Conservation (phyloP, 805 yeast species). For the Crinitomyces ghanaensis region DNA sequence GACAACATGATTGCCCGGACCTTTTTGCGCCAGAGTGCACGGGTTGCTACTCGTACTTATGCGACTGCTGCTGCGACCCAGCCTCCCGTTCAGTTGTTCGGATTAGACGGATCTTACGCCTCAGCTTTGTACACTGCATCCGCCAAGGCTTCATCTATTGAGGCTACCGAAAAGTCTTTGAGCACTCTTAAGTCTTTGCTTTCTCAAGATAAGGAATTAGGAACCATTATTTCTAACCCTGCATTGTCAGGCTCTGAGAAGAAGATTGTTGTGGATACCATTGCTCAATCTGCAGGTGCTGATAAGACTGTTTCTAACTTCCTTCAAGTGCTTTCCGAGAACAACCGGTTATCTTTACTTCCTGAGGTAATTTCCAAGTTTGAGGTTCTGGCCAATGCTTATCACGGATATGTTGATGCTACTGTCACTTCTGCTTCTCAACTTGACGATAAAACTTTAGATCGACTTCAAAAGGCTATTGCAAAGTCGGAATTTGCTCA, state of each 20-base stretch:
- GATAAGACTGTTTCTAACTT: conserved; percentile 71
- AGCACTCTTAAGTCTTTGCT: conserved; percentile 43
- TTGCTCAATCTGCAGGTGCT: conserved; percentile 37
- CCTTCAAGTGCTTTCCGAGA: conserved; percentile 77
- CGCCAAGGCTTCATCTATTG: conserved; percentile 66
- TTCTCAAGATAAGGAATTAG: conserved; percentile 51
- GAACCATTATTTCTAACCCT: conserved; percentile 62
- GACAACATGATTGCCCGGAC: conserved; percentile 8
- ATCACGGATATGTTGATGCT: conserved; percentile 87
- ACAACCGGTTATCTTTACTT: conserved; percentile 79
- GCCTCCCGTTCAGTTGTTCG: conserved; percentile 89
- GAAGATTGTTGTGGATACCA: conserved; percentile 50
- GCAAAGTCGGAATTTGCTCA: conserved; percentile 63
- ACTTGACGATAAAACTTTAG: conserved; percentile 68
- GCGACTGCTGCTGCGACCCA: conserved; percentile 41
- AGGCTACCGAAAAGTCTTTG: conserved; percentile 57
- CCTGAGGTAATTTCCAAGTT: conserved; percentile 57
- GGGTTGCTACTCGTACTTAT: conserved; percentile 10
- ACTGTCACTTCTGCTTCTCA: conserved; percentile 77
- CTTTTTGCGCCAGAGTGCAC: too few relatives aligned
- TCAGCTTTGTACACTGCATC: conserved; percentile 90
- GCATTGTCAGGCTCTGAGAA: conserved; percentile 70
- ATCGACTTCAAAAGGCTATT: conserved; percentile 69
- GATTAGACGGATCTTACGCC: conserved; percentile 95
- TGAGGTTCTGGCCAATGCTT: conserved; percentile 70